phyloP scores from a whole-genome alignment of 495 filamentous ascomycete species.

The Thozetella sp. region DNA sequence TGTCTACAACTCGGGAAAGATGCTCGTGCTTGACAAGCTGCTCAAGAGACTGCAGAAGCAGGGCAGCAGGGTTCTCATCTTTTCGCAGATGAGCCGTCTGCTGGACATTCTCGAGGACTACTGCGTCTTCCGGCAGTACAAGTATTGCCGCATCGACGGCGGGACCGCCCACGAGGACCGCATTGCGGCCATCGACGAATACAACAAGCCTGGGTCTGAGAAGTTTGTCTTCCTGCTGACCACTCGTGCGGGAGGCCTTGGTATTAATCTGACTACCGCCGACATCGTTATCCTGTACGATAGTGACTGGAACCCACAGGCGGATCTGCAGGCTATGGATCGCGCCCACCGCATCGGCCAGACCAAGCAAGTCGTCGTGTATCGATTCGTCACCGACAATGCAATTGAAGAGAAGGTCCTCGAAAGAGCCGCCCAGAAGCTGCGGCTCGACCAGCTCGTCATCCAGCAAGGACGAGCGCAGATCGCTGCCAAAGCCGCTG shows the following conservation, averaged over 20 bases:
- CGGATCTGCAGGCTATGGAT: constrained; percentile 98
- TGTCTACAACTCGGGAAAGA: constrained; percentile 92
- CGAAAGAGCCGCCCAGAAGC: constrained; percentile 95
- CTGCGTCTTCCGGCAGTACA: constrained; percentile 89
- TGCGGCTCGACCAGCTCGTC: constrained; percentile 97
- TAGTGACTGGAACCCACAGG: constrained; percentile 99
- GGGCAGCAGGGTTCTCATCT: constrained; percentile 93
- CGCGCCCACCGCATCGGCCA: constrained; percentile 98
- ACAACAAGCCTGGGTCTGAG: constrained; percentile 93
- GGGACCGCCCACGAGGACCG: constrained; percentile 97
- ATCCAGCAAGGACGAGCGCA: constrained; percentile 98
- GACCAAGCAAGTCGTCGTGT: constrained; percentile 96
- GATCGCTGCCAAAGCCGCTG: constrained; percentile 79
- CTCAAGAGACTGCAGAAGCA: constrained; percentile 79
- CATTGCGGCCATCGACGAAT: constrained; percentile 96
- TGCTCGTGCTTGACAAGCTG: constrained; percentile 95
- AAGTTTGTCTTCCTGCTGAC: constrained; percentile 99
- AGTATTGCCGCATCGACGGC: constrained; percentile 98
- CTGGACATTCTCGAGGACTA: constrained; percentile 98
- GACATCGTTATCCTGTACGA: constrained; percentile 99
- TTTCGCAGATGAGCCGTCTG: constrained; percentile 98
- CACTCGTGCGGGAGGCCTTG: constrained; percentile 93
- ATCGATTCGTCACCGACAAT: constrained; percentile 95
- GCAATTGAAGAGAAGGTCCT: constrained; percentile 99
- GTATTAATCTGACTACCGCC: constrained; percentile 94